Evolutionary conservation across 257 asterid species (phyloP), one percentile per base, ranked within the genome.

Genomic region (Nicotiana paniculata): DNA sequence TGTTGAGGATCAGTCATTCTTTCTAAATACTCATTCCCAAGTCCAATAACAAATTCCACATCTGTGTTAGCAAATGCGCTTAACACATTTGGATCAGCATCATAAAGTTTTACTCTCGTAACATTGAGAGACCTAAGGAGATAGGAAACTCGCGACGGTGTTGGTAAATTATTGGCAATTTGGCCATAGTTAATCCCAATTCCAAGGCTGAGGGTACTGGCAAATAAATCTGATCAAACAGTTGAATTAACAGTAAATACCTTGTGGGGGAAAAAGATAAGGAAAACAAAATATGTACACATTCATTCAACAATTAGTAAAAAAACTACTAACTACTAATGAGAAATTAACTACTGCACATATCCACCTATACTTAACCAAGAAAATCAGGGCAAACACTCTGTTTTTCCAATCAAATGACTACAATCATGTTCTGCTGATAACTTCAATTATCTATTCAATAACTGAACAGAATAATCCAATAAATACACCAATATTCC

Each of bases 161-260:
- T 2, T 12, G 98, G 99, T 37, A 96, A 92, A 82, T 96, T 91
- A 88, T 93, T 88, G 13, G 97, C 97, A 35, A 96, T 91, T 83
- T 93, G 98, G 67, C 99, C 99, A 82, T 95, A 95, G 88, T 95
- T 95, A 61, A 95, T 93, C 39, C 99, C 99, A 37, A 92, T 79
- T 84, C 94, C 96, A 0, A 79, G 24, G 83, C 93, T 77, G 37
- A 78, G 81, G 18, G 43, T 78, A 15, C 82, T 21, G 3, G 28
- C 61, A 17, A 82, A 66, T 54, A 90, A 88, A 84, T 86, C 97
- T 92, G 88, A 58, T 58, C 33, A 72, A 21, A 57, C 75, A 59
- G 54, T 62, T 43, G 30, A 74, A 64, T 21, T 55, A 11, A 51
- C 43, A 84, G 80, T 83, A 6, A 65, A 77, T 21, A 39, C 61